Percentiles rank a stretch among this genome's conserved stretches.
These are phyloP conservation scores for Volvox carteri DNA, from an alignment of 163 green algal species.

Conservation along the genomic window DNA sequence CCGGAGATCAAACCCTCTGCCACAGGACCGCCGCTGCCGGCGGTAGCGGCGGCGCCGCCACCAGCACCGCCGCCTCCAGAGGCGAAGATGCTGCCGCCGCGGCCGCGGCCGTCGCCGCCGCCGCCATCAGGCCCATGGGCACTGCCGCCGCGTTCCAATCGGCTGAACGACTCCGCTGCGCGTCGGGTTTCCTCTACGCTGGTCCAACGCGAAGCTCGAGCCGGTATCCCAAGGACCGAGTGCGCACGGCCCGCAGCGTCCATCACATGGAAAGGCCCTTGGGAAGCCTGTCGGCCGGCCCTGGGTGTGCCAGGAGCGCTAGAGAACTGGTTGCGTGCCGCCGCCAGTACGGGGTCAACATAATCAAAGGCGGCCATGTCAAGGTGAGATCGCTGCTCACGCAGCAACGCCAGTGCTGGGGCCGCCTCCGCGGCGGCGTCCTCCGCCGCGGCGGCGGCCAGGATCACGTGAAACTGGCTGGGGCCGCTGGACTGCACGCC, in stretches of 20 bases:
- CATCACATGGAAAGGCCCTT: background rate
- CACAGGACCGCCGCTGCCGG: constrained; percentile 14
- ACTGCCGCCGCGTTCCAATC: background rate
- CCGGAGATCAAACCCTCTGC: constrained; percentile 46
- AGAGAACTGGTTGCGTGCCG: constrained; percentile 7
- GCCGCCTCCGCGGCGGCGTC: background rate
- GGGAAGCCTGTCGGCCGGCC: background rate
- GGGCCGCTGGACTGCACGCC: background rate
- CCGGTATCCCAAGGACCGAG: constrained; percentile 5
- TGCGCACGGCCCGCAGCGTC: background rate
- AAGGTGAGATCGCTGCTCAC: background rate
- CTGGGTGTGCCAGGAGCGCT: constrained; percentile 20
- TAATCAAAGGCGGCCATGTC: background rate
- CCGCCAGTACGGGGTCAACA: constrained; percentile 18
- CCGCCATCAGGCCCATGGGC: too few relatives aligned
- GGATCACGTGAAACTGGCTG: background rate
- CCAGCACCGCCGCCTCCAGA: background rate
- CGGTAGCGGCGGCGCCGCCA: background rate
- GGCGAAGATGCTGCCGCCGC: background rate
- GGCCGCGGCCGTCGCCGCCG: background rate
- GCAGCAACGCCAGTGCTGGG: background rate
- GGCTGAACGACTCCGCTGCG: background rate
- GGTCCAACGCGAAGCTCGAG: background rate
- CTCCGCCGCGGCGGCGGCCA: background rate
- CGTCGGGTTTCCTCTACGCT: background rate